Evolutionary conservation across 768 basidiomycete genomes (phyloP).

Genomic region (Rhodotorula graminis): DNA sequence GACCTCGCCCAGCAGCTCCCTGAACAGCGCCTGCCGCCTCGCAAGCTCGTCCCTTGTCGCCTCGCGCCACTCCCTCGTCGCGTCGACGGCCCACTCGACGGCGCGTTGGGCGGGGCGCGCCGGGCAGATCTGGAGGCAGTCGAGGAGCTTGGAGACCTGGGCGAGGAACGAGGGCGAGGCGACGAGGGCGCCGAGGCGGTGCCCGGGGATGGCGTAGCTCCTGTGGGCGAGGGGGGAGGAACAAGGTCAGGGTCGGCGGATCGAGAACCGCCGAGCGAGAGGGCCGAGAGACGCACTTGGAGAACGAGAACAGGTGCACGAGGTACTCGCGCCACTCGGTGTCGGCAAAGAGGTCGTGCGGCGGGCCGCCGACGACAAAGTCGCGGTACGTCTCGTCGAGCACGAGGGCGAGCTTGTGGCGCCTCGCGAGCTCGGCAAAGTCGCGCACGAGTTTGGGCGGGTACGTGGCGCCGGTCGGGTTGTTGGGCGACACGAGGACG

Average conservation of each 20-base stretch:
- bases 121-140: constrained; percentile 70
- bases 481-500: constrained; percentile 70
- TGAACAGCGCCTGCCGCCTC: constrained; percentile 59
- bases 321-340: constrained; percentile 21
- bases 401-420: constrained; percentile 60
- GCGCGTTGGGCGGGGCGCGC: constrained; percentile 69
- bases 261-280: too few species aligned
- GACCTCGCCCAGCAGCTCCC: constrained; percentile 50
- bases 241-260: neutral
- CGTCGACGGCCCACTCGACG: constrained; percentile 55
- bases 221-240: constrained; percentile 42
- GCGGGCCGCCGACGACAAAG: constrained; percentile 55
- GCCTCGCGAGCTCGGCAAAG: constrained; percentile 60
- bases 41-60: constrained; percentile 54
- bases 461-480: constrained; percentile 70
- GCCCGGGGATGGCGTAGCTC: constrained; percentile 72
- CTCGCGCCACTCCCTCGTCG: constrained; percentile 56
- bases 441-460: constrained; percentile 55
- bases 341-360: constrained; percentile 56
- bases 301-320: constrained; percentile 41
- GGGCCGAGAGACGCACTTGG: constrained; percentile 26
- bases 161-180: constrained; percentile 58
- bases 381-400: constrained; percentile 88
- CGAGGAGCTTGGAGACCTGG: constrained; percentile 60
- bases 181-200: constrained; percentile 68